Conservation (phyloP, 2,329 filamentous ascomycete genomes). For the Gyromitra esculenta region DNA sequence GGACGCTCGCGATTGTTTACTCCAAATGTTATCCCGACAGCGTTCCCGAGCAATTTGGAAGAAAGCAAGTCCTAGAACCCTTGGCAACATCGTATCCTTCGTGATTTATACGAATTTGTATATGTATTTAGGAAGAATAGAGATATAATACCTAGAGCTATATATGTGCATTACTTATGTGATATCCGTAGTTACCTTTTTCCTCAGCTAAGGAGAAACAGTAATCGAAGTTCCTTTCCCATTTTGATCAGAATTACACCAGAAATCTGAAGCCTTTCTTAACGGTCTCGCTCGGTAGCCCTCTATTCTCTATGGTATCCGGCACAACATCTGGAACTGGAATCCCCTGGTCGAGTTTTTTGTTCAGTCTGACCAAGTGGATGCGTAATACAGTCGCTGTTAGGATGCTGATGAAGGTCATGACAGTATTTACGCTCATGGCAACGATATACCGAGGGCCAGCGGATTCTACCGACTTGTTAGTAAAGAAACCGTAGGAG, state of each 20-base stretch:
- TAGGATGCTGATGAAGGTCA: constrained; percentile 71
- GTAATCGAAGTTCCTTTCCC: background rate
- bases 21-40: constrained; percentile 9
- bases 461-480: constrained; percentile 31
- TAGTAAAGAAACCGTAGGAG: background rate
- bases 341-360: constrained; percentile 73
- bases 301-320: constrained; percentile 64
- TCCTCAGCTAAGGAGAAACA: background rate
- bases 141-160: background rate
- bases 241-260: constrained; percentile 60
- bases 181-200: background rate
- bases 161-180: background rate
- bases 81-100: background rate
- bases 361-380: constrained; percentile 73
- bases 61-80: constrained; percentile 21
- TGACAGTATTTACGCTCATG: constrained; percentile 75
- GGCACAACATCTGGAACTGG: constrained; percentile 63
- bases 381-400: constrained; percentile 71
- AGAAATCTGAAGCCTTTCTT: constrained; percentile 74
- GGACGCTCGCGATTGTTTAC: constrained; percentile 14
- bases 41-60: constrained; percentile 15
- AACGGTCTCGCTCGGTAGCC: constrained; percentile 67
- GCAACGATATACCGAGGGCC: constrained; percentile 63
- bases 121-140: background rate
- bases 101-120: background rate